Base-by-base conservation (phyloP, 331 rosid genomes). In the Dryas integrifolia region DNA sequence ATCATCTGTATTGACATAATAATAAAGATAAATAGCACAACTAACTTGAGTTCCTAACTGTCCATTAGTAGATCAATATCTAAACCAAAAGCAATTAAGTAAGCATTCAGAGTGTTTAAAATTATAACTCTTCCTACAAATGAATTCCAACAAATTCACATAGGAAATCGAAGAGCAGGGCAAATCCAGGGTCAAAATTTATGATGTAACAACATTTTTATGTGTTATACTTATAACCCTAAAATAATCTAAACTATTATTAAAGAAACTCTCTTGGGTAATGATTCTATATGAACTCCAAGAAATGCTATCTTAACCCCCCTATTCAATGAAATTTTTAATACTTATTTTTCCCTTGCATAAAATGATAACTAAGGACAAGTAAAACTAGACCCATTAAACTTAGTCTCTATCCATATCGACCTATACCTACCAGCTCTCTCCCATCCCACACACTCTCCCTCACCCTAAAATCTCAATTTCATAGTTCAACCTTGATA, bases 1-100 rank as follows among this genome's bases (percentile, higher is more conserved):
- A 13, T 88, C 97, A 69, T 85, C 97, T 94, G 88, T 70, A 86
- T 73, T 75, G 70, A 30, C 61, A 70, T 11, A 68, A 52, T 30
- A 51, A 50, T n/a, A 30, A 38, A 59, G 39, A 50, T 30, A 67
- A 58, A 49, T 48, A 2, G 39, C 65, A 21, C 11, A 26, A 43
- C 24, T 6, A 40, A 21, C 24, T 69, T n/a, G 16, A 53, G 52
- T 70, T 56, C 11, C 5, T 12, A 45, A 43, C 6, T 21, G 46
- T 41, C 14, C 53, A 41, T 41, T 9, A 26, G 14, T 14, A 48
- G 9, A 51, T 51, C 56, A 16, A 45, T 65, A 1, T 41, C 62
- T 41, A 30, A 70, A 41, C 14, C 7, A 43, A 44, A 69, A 3
- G 26, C 53, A 58, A 56, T 1, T 24, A 21, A 21, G 43, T 21